A percentile compares a stretch with the other conserved stretches of the same genome.
phyloP scores from a whole-genome alignment of 257 asterid species.

The Solanum bulbocastanum region DNA sequence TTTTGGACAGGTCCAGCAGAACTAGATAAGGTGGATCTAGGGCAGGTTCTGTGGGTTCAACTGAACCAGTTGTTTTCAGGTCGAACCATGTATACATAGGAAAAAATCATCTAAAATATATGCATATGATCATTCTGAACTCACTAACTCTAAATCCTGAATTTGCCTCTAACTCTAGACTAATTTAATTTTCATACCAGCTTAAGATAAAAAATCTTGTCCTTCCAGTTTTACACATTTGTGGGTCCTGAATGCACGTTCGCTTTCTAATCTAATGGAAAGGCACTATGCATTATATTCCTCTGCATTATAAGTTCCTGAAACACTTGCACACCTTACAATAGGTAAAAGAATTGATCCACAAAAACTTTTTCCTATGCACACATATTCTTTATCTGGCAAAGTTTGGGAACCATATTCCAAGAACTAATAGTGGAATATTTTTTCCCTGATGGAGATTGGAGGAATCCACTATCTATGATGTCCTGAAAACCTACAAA shows the following conservation, averaged over 20 bases:
- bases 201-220: constrained; percentile 29
- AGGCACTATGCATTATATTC: constrained; percentile 31
- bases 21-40: constrained; percentile 13
- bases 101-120: neutral
- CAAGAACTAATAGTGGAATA: constrained; percentile 37
- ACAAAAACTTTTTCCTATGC: constrained; percentile 29
- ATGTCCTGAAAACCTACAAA: constrained; percentile 33
- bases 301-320: constrained; percentile 29
- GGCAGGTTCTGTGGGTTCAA: neutral
- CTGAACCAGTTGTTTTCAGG: neutral
- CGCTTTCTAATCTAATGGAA: constrained; percentile 33
- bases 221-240: constrained; percentile 37
- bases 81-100: neutral
- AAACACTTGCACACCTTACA: constrained; percentile 47
- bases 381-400: constrained; percentile 34
- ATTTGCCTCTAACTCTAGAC: neutral
- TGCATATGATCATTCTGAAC: neutral
- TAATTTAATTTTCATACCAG: constrained; percentile 48
- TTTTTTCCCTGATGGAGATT: constrained; percentile 30
- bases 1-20: constrained; percentile 45
- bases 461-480: constrained; percentile 69
- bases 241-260: constrained; percentile 43
- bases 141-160: neutral
- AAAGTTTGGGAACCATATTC: constrained; percentile 80
- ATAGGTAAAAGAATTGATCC: constrained; percentile 71